These are phyloP conservation scores for Phytophthora fragariaefolia DNA, from an alignment of 352 stramenopile genomes.

Conservation along the genomic window DNA sequence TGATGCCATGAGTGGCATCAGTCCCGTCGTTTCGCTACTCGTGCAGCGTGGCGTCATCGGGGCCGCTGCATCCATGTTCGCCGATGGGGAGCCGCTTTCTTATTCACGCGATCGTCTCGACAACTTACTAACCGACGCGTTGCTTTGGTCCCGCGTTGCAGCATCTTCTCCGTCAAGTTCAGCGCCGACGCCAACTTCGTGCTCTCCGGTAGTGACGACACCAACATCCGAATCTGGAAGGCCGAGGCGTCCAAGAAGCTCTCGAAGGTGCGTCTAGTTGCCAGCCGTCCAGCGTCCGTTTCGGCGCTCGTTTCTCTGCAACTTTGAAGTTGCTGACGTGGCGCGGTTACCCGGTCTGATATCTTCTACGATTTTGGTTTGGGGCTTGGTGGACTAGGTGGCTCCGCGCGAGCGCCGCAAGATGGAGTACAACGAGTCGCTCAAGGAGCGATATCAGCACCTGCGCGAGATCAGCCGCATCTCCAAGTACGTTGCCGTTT, in stretches of 20 bases:
- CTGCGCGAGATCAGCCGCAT: slow-evolving; percentile 96
- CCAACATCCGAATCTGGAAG: slow-evolving; percentile 99
- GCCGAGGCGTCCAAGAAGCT: slow-evolving; percentile 94
- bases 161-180: slow-evolving; percentile 89
- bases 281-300: slow-evolving; percentile 1
- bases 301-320: slow-evolving; percentile 18
- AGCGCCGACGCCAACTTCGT: slow-evolving; percentile 95
- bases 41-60: slow-evolving; percentile 13
- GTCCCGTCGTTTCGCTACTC: slow-evolving; percentile 18
- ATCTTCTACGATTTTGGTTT: slow-evolving; percentile 32
- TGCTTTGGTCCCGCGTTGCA: slow-evolving; percentile 15
- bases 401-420: slow-evolving; percentile 88
- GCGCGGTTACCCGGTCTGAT: slow-evolving; percentile 21
- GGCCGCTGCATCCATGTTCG: not conserved
- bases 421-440: slow-evolving; percentile 96
- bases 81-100: slow-evolving; percentile 7
- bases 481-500: slow-evolving; percentile 66
- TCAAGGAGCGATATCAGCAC: slow-evolving; percentile 96
- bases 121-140: slow-evolving; percentile 14
- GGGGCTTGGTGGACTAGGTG: slow-evolving; percentile 35
- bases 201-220: slow-evolving; percentile 98
- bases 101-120: slow-evolving; percentile 24
- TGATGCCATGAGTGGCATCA: slow-evolving; percentile 11
- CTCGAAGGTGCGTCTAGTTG: slow-evolving; percentile 75
- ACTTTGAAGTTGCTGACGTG: slow-evolving; percentile 31